These are phyloP conservation scores for Nigrograna mackinnonii DNA, from an alignment of 2,329 filamentous ascomycete genomes.

Conservation along the genomic window DNA sequence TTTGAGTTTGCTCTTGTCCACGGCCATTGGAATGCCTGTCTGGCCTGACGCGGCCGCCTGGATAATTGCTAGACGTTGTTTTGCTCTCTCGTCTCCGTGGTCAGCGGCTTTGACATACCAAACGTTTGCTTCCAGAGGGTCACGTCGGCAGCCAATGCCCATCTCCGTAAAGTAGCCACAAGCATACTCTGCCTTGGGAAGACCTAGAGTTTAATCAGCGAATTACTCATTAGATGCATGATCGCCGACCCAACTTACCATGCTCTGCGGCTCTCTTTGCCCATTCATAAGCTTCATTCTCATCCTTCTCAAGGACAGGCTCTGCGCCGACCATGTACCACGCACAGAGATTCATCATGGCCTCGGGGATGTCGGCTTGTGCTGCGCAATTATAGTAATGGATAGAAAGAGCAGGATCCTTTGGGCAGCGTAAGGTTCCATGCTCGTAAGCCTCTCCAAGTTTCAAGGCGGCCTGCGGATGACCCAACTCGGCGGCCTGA, in stretches of 20 bases:
- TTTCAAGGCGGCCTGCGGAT: conserved; percentile 81
- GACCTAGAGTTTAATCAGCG: conserved; percentile 52
- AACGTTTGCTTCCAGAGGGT: conserved; percentile 94
- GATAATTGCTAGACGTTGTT: conserved; percentile 83
- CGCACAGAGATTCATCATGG: conserved; percentile 98
- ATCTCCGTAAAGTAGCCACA: conserved; percentile 98
- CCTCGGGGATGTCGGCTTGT: conserved; percentile 77
- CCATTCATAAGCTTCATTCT: conserved; percentile 97
- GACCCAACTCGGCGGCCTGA: conserved; percentile 88
- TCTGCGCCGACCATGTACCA: conserved; percentile 98
- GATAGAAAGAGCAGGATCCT: conserved; percentile 89
- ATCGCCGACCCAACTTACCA: conserved; percentile 61
- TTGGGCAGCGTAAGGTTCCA: conserved; percentile 82
- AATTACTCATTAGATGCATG: not conserved
- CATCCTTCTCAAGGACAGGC: conserved; percentile 90
- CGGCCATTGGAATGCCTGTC: conserved; percentile 14
- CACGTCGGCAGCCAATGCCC: conserved; percentile 93
- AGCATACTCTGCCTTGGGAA: conserved; percentile 80
- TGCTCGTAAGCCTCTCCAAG: conserved; percentile 98
- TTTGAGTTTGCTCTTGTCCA: conserved; percentile 34
- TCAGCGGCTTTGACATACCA: conserved; percentile 98
- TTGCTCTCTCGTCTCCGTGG: conserved; percentile 86
- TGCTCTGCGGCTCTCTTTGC: conserved; percentile 82
- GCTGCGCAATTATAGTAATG: conserved; percentile 97
- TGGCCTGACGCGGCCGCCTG: conserved; percentile 73